Evolutionary conservation across 768 basidiomycete species (phyloP).

Genomic region (Russula vinacea): DNA sequence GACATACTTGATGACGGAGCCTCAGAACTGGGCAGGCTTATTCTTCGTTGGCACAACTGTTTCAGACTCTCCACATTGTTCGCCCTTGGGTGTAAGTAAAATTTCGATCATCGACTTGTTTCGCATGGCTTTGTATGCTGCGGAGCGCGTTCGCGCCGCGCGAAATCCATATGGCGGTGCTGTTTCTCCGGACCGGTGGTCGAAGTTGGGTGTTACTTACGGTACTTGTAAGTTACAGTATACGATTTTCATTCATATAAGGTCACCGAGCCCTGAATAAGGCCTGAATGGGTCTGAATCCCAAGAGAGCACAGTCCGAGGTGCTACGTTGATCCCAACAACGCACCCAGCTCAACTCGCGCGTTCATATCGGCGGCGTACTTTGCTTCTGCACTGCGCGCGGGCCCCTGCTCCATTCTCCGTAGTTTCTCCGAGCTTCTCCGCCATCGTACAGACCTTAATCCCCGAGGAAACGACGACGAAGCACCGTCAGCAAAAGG

Average conservation of each 20-base stretch:
- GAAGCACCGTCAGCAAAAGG: background rate
- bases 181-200: background rate
- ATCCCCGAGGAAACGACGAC: constrained; percentile 2
- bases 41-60: background rate
- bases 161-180: background rate
- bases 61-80: background rate
- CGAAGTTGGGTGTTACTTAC: too few species aligned
- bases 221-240: background rate
- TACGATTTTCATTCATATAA: background rate
- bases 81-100: background rate
- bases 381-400: background rate
- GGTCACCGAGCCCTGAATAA: background rate
- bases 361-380: too few species aligned
- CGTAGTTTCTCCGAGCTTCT: constrained; percentile 15
- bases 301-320: constrained; percentile 1
- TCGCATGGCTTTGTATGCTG: background rate
- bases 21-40: background rate
- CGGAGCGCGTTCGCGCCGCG: background rate
- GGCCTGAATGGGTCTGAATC: too few species aligned
- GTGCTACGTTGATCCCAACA: background rate
- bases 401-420: background rate
- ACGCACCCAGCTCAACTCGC: constrained; percentile 1
- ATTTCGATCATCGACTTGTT: background rate
- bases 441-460: background rate
- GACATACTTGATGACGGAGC: background rate